Evolutionary conservation across 1,139 yeast genomes (phyloP).

Genomic region (Geotrichum australiense): DNA sequence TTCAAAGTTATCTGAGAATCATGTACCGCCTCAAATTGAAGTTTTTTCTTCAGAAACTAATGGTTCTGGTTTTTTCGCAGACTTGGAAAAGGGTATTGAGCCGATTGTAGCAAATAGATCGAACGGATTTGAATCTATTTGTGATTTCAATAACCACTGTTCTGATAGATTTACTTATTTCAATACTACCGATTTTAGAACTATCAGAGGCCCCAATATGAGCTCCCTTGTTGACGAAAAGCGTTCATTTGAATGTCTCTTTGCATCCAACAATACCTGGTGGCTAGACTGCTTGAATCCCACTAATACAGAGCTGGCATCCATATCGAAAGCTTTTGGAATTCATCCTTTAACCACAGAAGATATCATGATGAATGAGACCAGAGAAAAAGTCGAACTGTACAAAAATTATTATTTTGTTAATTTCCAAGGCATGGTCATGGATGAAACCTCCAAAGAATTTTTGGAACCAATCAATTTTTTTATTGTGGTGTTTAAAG

Average conservation of each 20-base stretch:
- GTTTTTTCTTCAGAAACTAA: neutral
- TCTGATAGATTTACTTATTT: conserved; percentile 74
- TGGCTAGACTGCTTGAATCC: conserved; percentile 94
- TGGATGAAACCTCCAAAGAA: conserved; percentile 56
- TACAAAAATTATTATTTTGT: conserved; percentile 86
- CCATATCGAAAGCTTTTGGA: conserved; percentile 84
- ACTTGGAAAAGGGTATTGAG: too few species aligned
- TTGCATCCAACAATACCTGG: conserved; percentile 51
- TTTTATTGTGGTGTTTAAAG: conserved; percentile 78
- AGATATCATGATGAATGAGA: conserved; percentile 87
- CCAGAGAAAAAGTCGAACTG: conserved; percentile 89
- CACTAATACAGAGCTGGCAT: conserved; percentile 93
- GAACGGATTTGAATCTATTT: too few species aligned
- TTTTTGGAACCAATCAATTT: conserved; percentile 86
- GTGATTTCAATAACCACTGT: conserved; percentile 11
- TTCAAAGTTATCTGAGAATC: neutral
- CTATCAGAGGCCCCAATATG: conserved; percentile 82
- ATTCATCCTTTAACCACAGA: conserved; percentile 95
- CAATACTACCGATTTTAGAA: conserved; percentile 72
- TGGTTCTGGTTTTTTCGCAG: neutral
- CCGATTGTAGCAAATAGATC: too few species aligned
- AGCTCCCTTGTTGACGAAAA: conserved; percentile 57
- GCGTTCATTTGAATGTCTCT: conserved; percentile 39
- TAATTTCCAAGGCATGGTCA: conserved; percentile 89
- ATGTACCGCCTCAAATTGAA: neutral